Evolutionary conservation across 495 filamentous ascomycete genomes (phyloP), one percentile per base, ranked within the genome.

Genomic region (Cudoniella acicularis): DNA sequence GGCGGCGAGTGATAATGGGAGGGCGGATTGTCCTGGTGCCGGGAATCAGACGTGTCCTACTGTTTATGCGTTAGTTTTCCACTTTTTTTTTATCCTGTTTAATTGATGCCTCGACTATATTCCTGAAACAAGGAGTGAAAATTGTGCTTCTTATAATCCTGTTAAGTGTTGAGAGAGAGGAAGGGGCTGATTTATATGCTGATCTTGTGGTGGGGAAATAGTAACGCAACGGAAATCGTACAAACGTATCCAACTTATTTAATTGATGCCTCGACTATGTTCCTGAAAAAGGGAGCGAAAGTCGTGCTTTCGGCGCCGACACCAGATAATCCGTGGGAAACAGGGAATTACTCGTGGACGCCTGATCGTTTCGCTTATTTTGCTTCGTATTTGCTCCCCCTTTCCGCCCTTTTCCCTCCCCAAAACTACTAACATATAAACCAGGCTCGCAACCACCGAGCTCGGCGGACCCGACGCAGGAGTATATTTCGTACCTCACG

Each of bases 221-320:
- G 82, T 58, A 80, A 79, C 6, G 67, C 71, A n/a, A 56, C 71
- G 10, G 83, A 84, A 50, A 82, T 77, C 0, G 79, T 85, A 2
- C 69, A 80, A 22, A 85, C 83, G 0, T 87, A 81, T 67, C 77
- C 77, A 0, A 77, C 75, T 20, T 85, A 85, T 65, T 63, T 85
- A 46, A 74, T 78, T 55, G 79, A 83, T 53, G 83, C 84, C 3
- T 72, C 82, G 8, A 72, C 73, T 46, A 61, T 72, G 25, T 80
- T 82, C 70, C 65, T 71, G 18, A 66, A 66, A 22, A 80, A 81
- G 58, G 84, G 84, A 1, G 84, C 84, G 1, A 77, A 77, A 27
- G 84, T 86, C 36, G 70, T 87, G 45, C 69, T 86, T 45, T 78
- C 79, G 24, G 78, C 77, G 1, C 79, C 78, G 45, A 86, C 84